These are phyloP conservation scores for Colletotrichum sidae DNA, from an alignment of 2,329 filamentous ascomycete species.

Conservation along the genomic window DNA sequence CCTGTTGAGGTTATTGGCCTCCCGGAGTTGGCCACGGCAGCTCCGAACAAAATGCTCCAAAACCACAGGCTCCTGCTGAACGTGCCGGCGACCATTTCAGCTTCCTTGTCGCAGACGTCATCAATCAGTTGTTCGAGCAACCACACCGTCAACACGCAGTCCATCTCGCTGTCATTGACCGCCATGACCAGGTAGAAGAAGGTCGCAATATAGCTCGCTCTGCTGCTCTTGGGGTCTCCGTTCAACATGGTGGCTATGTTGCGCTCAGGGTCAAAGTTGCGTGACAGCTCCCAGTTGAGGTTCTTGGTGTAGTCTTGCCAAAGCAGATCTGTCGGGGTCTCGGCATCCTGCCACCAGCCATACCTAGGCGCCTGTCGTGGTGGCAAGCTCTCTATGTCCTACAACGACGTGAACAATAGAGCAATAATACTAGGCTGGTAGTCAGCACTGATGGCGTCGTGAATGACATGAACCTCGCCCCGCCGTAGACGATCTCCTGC, in stretches of 20 bases:
- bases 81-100: constrained; percentile 52
- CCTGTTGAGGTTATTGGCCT: constrained; percentile 50
- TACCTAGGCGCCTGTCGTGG: constrained; percentile 50
- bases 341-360: constrained; percentile 51
- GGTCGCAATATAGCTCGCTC: constrained; percentile 58
- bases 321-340: constrained; percentile 49
- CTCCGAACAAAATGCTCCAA: constrained; percentile 59
- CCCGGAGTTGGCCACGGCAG: constrained; percentile 53
- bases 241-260: constrained; percentile 50
- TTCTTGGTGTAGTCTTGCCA: constrained; percentile 52
- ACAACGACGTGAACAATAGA: constrained; percentile 56
- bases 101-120: constrained; percentile 55
- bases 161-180: constrained; percentile 53
- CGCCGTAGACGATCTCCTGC: constrained; percentile 54
- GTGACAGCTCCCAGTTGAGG: constrained; percentile 51
- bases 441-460: constrained; percentile 43
- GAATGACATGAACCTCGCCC: constrained; percentile 51
- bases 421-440: constrained; percentile 59
- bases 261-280: constrained; percentile 46
- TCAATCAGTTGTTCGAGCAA: constrained; percentile 58
- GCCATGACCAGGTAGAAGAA: constrained; percentile 61
- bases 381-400: constrained; percentile 51
- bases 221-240: constrained; percentile 51
- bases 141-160: constrained; percentile 58
- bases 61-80: constrained; percentile 58